phyloP scores from a whole-genome alignment of 164 flowering plant genomes.

The Warburgia ugandensis region DNA sequence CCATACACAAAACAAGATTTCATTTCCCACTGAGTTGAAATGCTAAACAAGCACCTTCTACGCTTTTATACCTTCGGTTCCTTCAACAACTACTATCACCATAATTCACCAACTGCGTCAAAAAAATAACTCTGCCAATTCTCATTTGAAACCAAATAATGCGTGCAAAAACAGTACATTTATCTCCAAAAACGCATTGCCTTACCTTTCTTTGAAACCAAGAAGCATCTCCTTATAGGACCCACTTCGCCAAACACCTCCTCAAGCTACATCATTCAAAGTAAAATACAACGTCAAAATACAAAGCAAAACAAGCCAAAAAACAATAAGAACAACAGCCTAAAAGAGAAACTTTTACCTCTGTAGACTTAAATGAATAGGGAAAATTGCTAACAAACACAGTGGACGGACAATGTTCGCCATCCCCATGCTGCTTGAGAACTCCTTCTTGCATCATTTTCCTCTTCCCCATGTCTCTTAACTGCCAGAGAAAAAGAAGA shows the following conservation, averaged over 20 bases:
- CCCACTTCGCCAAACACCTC: conserved; percentile 85
- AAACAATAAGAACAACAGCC: background rate
- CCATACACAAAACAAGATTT: too few species aligned
- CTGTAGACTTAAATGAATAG: conserved; percentile 61
- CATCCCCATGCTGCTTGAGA: conserved; percentile 11
- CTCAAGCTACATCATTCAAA: conserved; percentile 41
- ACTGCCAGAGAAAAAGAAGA: background rate
- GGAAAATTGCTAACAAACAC: conserved; percentile 71
- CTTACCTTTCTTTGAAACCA: conserved; percentile 73
- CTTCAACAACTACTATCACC: too few species aligned
- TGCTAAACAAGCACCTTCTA: too few species aligned
- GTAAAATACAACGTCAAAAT: background rate
- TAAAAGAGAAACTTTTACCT: conserved; percentile 27
- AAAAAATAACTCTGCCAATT: background rate
- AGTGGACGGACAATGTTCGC: conserved; percentile 55
- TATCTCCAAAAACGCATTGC: background rate
- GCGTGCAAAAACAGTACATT: background rate
- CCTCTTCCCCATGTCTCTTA: conserved; percentile 42
- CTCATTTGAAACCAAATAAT: background rate
- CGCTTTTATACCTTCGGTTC: too few species aligned
- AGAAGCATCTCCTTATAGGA: conserved; percentile 79
- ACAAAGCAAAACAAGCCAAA: background rate
- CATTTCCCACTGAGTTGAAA: too few species aligned
- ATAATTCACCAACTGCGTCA: too few species aligned
- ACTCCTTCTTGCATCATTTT: conserved; percentile 19